phyloP scores from a whole-genome alignment of 2,329 filamentous ascomycete species.

The Xylaria sp. region DNA sequence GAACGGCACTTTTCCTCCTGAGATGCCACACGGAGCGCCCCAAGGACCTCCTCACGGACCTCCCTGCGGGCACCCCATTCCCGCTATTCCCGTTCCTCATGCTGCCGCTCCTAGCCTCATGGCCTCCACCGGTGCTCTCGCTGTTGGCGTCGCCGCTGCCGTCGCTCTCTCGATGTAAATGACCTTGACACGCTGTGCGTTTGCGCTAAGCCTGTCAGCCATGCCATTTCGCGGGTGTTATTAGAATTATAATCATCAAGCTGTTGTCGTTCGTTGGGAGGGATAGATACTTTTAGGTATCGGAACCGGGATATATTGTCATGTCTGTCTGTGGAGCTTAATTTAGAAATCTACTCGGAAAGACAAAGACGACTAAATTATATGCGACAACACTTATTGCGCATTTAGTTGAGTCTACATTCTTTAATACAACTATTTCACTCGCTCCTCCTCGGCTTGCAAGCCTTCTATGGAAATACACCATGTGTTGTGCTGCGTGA shows the following conservation, averaged over 20 bases:
- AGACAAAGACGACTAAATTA: background rate
- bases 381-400: background rate
- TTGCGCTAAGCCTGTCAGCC: background rate
- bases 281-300: too few species aligned
- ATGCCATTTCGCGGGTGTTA: too few species aligned
- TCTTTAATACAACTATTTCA: background rate
- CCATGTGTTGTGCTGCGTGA: background rate
- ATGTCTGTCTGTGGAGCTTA: too few species aligned
- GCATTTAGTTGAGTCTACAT: background rate
- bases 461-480: background rate
- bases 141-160: background rate
- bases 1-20: background rate
- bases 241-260: too few species aligned
- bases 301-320: too few species aligned
- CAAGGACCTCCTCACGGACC: background rate
- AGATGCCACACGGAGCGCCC: background rate
- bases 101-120: background rate
- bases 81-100: background rate
- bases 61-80: background rate
- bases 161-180: constrained; percentile 4
- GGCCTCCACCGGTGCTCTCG: constrained; percentile 9
- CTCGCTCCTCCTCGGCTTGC: background rate
- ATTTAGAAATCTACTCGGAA: too few species aligned
- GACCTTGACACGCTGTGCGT: background rate
- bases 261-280: too few species aligned